Evolutionary conservation across 192 early-diverging fungal species (phyloP).

Genomic region (Geranomyces michiganensis): DNA sequence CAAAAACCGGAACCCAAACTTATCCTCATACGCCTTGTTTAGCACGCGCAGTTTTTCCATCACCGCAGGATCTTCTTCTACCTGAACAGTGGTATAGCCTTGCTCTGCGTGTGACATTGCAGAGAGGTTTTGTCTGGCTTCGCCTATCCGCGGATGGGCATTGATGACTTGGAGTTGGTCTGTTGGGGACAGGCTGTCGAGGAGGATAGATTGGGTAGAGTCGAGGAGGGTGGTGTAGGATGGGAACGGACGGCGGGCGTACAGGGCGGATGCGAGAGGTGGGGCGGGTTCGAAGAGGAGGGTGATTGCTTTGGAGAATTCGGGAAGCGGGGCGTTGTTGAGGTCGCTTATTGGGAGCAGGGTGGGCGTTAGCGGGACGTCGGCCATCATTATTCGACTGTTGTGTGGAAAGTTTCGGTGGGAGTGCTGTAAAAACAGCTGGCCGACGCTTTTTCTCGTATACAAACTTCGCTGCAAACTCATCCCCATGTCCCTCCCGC

Average conservation of each 20-base stretch:
- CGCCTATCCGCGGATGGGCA: slow-evolving; percentile 87
- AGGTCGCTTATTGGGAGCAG: slow-evolving; percentile 36
- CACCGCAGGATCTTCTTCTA: slow-evolving; percentile 34
- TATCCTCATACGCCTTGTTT: slow-evolving; percentile 48
- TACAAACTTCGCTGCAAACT: neutral
- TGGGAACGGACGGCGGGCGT: slow-evolving; percentile 68
- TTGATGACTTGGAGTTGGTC: slow-evolving; percentile 83
- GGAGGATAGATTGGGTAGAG: slow-evolving; percentile 39
- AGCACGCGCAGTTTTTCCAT: slow-evolving; percentile 37
- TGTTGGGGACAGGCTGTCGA: slow-evolving; percentile 41
- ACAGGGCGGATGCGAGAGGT: slow-evolving; percentile 73
- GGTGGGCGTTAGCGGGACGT: neutral
- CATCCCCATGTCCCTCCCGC: neutral
- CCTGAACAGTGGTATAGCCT: slow-evolving; percentile 24
- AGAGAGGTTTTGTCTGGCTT: slow-evolving; percentile 31
- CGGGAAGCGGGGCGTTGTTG: slow-evolving; percentile 21
- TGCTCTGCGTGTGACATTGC: slow-evolving; percentile 39
- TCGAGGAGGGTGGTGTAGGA: slow-evolving; percentile 70
- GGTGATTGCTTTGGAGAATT: slow-evolving; percentile 50
- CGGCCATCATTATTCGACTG: too few relatives aligned
- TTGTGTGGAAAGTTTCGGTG: too few relatives aligned
- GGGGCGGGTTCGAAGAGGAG: slow-evolving; percentile 85
- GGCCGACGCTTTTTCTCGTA: too few relatives aligned
- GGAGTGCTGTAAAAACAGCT: too few relatives aligned
- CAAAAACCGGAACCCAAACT: slow-evolving; percentile 57